Percentiles rank a stretch among this genome's conserved stretches.
phyloP scores from a whole-genome alignment of 139 green algal genomes.

The Asterochloris erici region DNA sequence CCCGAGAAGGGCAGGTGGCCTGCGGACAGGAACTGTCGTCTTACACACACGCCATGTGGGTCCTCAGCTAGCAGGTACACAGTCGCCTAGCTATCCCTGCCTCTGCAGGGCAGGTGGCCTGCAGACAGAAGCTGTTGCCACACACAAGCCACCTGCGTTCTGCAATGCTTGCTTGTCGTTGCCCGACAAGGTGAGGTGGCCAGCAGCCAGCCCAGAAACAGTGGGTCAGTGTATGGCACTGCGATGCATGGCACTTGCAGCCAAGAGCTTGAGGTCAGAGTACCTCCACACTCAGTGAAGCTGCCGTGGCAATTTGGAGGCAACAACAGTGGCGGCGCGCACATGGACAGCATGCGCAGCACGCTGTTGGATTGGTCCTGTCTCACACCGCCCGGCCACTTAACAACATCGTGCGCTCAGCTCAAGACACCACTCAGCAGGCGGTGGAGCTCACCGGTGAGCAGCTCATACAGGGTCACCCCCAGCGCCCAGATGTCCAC shows the following conservation, averaged over 20 bases:
- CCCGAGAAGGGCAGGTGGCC: slow-evolving; percentile 63
- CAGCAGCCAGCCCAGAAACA: background rate
- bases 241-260: no score
- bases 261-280: background rate
- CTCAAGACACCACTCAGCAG: background rate
- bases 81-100: background rate
- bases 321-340: background rate
- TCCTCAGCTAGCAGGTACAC: background rate
- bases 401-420: background rate
- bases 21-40: background rate
- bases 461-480: slow-evolving; percentile 71
- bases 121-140: background rate
- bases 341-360: background rate
- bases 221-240: no score
- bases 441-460: slow-evolving; percentile 41
- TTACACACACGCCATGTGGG: background rate
- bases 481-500: slow-evolving; percentile 76
- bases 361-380: background rate
- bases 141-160: background rate
- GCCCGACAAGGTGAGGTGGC: background rate
- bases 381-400: background rate
- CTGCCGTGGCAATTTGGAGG: background rate
- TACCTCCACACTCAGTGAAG: background rate
- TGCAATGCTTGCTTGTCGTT: background rate
- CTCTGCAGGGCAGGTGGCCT: background rate